These are phyloP conservation scores for Barbarea vulgaris DNA, from an alignment of 345 rosid species.

Conservation along the genomic window DNA sequence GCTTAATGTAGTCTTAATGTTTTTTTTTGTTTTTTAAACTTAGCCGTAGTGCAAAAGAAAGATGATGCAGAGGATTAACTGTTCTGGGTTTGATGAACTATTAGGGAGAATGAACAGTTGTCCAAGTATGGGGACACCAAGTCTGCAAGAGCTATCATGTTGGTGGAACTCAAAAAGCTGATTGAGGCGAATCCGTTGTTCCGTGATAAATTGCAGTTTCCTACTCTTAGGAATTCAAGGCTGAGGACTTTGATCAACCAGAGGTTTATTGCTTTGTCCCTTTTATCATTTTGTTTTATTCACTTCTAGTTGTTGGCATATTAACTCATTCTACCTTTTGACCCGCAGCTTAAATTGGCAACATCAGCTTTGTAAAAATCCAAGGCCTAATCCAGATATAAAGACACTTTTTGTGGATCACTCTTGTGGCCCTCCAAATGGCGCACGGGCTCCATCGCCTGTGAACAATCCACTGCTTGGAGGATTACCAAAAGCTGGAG, in stretches of 20 bases:
- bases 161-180: conserved; percentile 95
- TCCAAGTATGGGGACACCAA: conserved; percentile 98
- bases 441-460: conserved; percentile 96
- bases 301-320: not conserved
- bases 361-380: conserved; percentile 96
- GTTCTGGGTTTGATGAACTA: conserved; percentile 9
- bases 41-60: not conserved
- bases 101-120: conserved; percentile 94
- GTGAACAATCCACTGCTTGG: conserved; percentile 86
- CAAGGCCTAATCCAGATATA: conserved; percentile 97
- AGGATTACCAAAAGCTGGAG: conserved; percentile 83
- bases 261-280: conserved; percentile 50
- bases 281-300: conserved; percentile 6
- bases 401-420: conserved; percentile 98
- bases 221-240: conserved; percentile 88
- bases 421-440: conserved; percentile 96
- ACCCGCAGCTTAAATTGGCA: conserved; percentile 95
- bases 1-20: not conserved
- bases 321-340: conserved; percentile 26
- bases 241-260: conserved; percentile 91
- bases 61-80: conserved; percentile 28
- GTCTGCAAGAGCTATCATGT: conserved; percentile 95
- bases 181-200: conserved; percentile 97
- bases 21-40: not conserved
- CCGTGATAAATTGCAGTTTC: conserved; percentile 96